These are phyloP conservation scores for Myriosclerotinia scirpicola DNA, from an alignment of 2,329 filamentous ascomycete species.

Conservation along the genomic window DNA sequence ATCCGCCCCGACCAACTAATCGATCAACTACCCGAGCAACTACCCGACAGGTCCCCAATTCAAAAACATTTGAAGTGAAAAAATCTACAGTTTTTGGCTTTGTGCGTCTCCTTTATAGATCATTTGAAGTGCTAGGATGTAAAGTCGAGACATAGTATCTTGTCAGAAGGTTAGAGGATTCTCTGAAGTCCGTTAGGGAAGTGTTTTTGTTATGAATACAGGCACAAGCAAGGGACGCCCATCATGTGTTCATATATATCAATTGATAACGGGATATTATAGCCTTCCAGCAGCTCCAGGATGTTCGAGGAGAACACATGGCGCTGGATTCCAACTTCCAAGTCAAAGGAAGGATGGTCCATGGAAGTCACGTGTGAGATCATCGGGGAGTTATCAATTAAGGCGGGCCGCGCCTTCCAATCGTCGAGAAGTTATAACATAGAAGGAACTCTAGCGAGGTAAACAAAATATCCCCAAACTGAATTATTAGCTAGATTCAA, in stretches of 20 bases:
- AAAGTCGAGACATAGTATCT: no score
- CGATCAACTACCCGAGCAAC: not conserved
- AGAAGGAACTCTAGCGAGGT: not conserved
- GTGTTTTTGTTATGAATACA: no score
- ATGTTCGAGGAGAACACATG: not conserved
- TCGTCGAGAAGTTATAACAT: not conserved
- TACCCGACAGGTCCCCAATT: not conserved
- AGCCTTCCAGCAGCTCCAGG: no score
- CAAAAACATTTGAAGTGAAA: not conserved
- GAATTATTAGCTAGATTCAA: not conserved
- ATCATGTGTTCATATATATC: no score
- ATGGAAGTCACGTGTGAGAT: not conserved
- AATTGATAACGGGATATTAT: no score
- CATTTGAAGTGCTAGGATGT: no score
- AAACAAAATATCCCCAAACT: not conserved
- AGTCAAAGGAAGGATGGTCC: not conserved
- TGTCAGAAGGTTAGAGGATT: no score
- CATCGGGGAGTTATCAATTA: not conserved
- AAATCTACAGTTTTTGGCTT: not conserved
- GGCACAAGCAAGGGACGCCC: no score
- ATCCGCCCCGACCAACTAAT: not conserved
- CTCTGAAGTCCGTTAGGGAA: no score
- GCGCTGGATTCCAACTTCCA: not conserved
- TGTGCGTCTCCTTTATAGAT: not conserved
- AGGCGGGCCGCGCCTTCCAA: constrained; percentile 1